Conservation (phyloP, 306 rosid genomes). For the Quercus berberidifolia region DNA sequence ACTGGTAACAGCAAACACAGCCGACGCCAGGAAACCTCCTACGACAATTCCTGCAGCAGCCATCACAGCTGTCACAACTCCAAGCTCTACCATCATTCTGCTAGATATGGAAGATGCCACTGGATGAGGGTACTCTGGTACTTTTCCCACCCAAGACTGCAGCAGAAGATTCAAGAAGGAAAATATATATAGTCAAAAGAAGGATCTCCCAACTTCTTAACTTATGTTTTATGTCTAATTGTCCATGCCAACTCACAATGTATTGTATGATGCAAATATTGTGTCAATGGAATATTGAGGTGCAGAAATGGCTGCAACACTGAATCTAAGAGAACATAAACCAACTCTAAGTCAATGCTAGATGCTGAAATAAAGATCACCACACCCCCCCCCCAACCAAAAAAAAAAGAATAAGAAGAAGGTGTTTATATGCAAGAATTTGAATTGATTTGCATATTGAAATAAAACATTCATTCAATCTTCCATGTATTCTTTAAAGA, state of each 20-base stretch:
- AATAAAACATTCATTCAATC: neutral
- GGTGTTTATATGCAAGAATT: neutral
- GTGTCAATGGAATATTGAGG: neutral
- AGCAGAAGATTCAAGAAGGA: constrained; percentile 23
- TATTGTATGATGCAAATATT: neutral
- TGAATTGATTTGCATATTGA: neutral
- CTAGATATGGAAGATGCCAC: constrained; percentile 88
- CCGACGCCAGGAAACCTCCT: constrained; percentile 87
- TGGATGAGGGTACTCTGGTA: constrained; percentile 81
- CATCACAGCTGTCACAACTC: constrained; percentile 52
- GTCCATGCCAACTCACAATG: neutral
- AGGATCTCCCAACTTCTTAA: constrained; percentile 5
- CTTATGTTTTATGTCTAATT: neutral
- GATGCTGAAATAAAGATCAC: too few relatives aligned
- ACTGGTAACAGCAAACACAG: constrained; percentile 76
- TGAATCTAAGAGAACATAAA: neutral
- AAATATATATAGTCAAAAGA: constrained; percentile 18
- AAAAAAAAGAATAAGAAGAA: neutral
- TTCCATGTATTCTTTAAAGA: neutral
- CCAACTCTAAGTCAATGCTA: neutral
- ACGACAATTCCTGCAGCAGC: constrained; percentile 64
- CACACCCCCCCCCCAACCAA: too few relatives aligned
- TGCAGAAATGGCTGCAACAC: neutral
- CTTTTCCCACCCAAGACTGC: constrained; percentile 81
- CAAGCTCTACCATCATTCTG: constrained; percentile 89